Evolutionary conservation across 176 grass and related monocot genomes (phyloP), one percentile per base, ranked within the genome.

Genomic region (Zoysia pacifica): DNA sequence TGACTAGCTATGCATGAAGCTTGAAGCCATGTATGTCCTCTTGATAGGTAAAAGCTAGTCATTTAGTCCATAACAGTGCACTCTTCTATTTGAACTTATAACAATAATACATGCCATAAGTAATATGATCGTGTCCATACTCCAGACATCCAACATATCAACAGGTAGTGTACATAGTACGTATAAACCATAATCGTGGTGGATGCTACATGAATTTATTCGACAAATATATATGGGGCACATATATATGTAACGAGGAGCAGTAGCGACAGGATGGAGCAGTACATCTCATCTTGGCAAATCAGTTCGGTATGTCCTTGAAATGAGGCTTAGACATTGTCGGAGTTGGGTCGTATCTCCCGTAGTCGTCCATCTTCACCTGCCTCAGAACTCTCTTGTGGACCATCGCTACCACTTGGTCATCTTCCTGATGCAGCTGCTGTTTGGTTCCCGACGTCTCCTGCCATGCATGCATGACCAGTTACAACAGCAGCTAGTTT

Each of bases 251-350:
- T 51, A 52, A 60, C 6, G 46, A 53, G 28, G 48, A 48, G 60
- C 28, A 65, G 4, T 38, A 48, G 15, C 11, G 39, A 41, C 28
- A 7, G 38, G 16, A 43, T 48, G 10, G 20, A 28, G 56, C 46
- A 70, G 36, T 69, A 74, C 39, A 20, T 28, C 28, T 28, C 79
- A 16, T 67, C 1, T 19, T 50, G 13, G 28, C 4, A 66, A 6
- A 2, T 69, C 83, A 91, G 47, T 91, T 94, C 0, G 93, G 93
- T 86, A 95, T 91, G 44, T 84, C 80, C 80, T 95, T 95, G 81
- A 91, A 91, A 80, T 82, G 89, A 90, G 93, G 93, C 84, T 92
- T 95, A 38, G 82, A 46, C 77, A 95, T 84, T 61, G 84, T 69
- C 2, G 93, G 93, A 42, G 89, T 71, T 43, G 87, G 60, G 56